phyloP scores from a whole-genome alignment of 768 basidiomycete species.

The Artomyces pyxidatus region DNA sequence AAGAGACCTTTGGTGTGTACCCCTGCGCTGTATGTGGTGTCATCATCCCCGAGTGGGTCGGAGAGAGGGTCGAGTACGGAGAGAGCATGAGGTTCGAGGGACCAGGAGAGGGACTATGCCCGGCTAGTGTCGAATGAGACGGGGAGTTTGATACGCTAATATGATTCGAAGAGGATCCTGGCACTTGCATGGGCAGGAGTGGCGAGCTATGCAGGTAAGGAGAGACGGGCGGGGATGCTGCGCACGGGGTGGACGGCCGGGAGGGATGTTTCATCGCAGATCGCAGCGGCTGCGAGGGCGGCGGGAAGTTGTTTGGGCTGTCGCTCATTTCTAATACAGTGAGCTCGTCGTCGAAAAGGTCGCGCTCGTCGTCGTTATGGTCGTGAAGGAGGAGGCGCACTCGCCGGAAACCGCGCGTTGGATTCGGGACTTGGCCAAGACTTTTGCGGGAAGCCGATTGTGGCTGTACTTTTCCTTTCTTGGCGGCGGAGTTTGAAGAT shows the following conservation, averaged over 20 bases:
- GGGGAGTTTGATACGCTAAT: conserved; percentile 1
- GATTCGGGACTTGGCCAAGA: background rate
- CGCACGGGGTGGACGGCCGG: conserved; percentile 18
- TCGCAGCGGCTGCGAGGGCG: conserved; percentile 30
- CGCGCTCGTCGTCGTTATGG: background rate
- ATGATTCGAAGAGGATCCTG: background rate
- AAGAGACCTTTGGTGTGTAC: conserved; percentile 65
- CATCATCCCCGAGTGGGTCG: conserved; percentile 16
- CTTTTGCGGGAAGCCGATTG: background rate
- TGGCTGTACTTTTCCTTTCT: background rate
- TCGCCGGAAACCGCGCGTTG: too few species aligned
- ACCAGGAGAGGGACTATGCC: conserved; percentile 1
- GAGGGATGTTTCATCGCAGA: conserved; percentile 46
- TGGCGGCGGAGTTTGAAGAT: background rate
- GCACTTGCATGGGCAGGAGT: background rate
- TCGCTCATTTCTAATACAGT: conserved; percentile 13
- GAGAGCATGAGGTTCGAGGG: background rate
- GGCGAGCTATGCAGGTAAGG: conserved; percentile 7
- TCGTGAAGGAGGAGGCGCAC: background rate
- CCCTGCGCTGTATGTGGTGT: conserved; percentile 22
- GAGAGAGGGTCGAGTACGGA: conserved; percentile 9
- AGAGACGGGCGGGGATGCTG: conserved; percentile 13
- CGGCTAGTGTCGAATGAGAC: background rate
- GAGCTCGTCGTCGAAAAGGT: conserved; percentile 11
- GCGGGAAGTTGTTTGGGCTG: conserved; percentile 15